phyloP scores from a whole-genome alignment of 345 rosid species.

The Turnera subulata region DNA sequence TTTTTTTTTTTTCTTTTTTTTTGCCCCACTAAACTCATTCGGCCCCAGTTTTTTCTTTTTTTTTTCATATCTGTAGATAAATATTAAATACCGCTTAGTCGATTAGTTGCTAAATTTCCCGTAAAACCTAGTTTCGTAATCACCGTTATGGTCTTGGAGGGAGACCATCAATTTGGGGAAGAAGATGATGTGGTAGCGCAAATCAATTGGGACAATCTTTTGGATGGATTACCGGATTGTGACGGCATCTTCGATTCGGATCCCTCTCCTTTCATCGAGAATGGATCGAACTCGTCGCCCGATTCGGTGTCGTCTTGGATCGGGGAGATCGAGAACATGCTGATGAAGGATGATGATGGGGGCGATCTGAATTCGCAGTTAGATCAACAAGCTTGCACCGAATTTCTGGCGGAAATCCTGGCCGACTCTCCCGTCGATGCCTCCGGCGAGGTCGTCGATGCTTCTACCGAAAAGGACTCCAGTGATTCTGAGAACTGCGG shows the following conservation, averaged over 20 bases:
- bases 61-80: too few species aligned
- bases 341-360: slow-evolving; percentile 45
- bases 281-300: slow-evolving; percentile 21
- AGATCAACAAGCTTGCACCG: slow-evolving; percentile 17
- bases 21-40: too few species aligned
- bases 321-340: slow-evolving; percentile 38
- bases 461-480: slow-evolving; percentile 13
- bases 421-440: slow-evolving; percentile 32
- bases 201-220: slow-evolving; percentile 27
- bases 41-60: too few species aligned
- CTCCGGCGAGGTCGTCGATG: slow-evolving; percentile 20
- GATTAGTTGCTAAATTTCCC: too few species aligned
- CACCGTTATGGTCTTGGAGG: too few species aligned
- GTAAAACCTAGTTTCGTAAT: too few species aligned
- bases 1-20: too few species aligned
- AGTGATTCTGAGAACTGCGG: slow-evolving; percentile 10
- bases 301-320: slow-evolving; percentile 36
- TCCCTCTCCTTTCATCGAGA: slow-evolving; percentile 1
- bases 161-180: not conserved
- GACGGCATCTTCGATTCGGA: slow-evolving; percentile 18
- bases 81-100: too few species aligned
- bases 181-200: slow-evolving; percentile 23
- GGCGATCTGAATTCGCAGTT: slow-evolving; percentile 9
- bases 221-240: slow-evolving; percentile 20
- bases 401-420: slow-evolving; percentile 41